Base-by-base conservation (phyloP, 2,329 filamentous ascomycete species). In the Colletotrichum liaoningense region DNA sequence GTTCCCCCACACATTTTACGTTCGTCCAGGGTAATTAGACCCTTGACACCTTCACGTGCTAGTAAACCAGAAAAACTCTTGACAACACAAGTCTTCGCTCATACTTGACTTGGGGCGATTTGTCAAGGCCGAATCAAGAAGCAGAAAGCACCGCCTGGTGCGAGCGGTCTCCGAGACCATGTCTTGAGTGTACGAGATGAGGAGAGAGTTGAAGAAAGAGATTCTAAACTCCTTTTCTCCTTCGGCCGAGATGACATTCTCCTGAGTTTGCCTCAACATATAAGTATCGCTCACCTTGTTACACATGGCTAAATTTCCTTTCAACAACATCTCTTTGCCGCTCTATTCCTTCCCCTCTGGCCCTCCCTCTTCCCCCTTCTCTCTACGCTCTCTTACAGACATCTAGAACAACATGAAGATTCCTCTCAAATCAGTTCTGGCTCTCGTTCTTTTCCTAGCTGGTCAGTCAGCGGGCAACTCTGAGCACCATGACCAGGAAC, bases 31-130 rank as follows among this genome's bases (percentile, higher is more conserved):
- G 16, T 11, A n/a, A 57, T 69, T 57, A 59, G 59, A 22, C 8
- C 14, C 28, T 52, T 54, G 28, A 38, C 22, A 19, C n/a, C 54
- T 58, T 69, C 54, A 69, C 58, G 67, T 66, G 62, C 62, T 46
- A 11, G 16, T 38, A 22, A 38, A 22, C 19, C 19, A 35, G n/a
- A 55, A 8, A 49, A 22, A 16, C 11, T n/a, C 16, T 3, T 16
- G 38, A 26, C n/a, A 33, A 19, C 12, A n/a, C 24, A 16, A 22
- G 22, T 38, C 49, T 24, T 11, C 55, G 30, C n/a, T 19, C 9
- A 24, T 33, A 19, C 55, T 70, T 54, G 42, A n/a, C 55, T 42
- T 5, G 5, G 24, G n/a, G 5, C 24, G 19, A n/a, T 49, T 4
- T 49, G 55, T 30, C 33, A 42, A 46, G 42, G 28, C 11, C 30